Conservation (phyloP, 1,139 yeast species). For the Hansenula lynferdii region DNA sequence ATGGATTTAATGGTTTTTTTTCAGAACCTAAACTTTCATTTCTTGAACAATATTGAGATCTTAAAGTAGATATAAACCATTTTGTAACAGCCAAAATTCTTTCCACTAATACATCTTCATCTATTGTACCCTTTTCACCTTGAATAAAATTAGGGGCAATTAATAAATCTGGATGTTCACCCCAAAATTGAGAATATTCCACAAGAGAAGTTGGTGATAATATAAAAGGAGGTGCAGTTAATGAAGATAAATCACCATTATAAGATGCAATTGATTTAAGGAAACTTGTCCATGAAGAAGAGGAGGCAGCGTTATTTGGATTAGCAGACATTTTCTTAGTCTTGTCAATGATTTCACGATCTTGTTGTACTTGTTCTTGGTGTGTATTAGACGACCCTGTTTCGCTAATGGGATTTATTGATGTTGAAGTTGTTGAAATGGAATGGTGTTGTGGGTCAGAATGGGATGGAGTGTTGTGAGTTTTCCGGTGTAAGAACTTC, state of each 20-base stretch:
- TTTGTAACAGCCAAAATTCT: slow-evolving; percentile 78
- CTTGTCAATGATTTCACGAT: neutral
- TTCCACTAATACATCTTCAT: slow-evolving; percentile 37
- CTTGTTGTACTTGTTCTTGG: neutral
- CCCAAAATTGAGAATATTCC: slow-evolving; percentile 93
- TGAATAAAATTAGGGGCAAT: slow-evolving; percentile 58
- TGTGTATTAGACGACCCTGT: neutral
- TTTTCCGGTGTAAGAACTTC: slow-evolving; percentile 5
- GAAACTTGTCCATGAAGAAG: slow-evolving; percentile 72
- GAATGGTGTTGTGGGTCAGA: too few relatives aligned
- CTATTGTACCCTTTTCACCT: slow-evolving; percentile 28
- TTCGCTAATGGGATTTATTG: neutral
- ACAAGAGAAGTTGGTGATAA: slow-evolving; percentile 83
- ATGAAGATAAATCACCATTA: slow-evolving; percentile 88
- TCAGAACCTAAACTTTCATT: slow-evolving; percentile 88
- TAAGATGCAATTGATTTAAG: slow-evolving; percentile 88
- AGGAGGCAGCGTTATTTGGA: neutral
- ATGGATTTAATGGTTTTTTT: slow-evolving; percentile 94
- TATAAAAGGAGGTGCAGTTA: slow-evolving; percentile 98
- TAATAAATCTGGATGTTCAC: slow-evolving; percentile 82
- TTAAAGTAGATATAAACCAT: slow-evolving; percentile 89
- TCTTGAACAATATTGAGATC: slow-evolving; percentile 91
- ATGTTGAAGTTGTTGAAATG: neutral
- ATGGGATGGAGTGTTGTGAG: neutral
- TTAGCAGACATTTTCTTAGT: neutral